Evolutionary conservation across 352 stramenopile genomes (phyloP).

Genomic region (Globisporangium mamillatum): DNA sequence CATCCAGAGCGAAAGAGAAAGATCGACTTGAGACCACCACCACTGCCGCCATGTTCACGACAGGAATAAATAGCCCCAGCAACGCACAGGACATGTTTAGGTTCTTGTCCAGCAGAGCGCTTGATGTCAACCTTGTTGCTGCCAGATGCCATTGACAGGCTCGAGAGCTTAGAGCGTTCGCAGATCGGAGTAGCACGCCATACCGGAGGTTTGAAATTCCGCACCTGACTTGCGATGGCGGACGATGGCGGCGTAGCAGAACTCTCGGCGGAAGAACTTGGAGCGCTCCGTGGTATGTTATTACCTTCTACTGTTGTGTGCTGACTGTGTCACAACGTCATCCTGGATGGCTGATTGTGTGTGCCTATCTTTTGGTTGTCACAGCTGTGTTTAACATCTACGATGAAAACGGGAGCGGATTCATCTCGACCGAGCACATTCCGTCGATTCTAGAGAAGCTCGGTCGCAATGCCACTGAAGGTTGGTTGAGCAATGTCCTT

Average conservation of each 20-base stretch:
- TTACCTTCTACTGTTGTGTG: no score
- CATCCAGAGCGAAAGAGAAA: not conserved
- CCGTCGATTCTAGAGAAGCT: constrained; percentile 76
- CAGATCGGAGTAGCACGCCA: not conserved
- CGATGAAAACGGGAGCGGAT: constrained; percentile 55
- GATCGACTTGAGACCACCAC: not conserved
- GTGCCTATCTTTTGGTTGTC: not conserved
- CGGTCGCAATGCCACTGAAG: constrained; percentile 65
- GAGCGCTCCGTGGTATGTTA: constrained; percentile 55
- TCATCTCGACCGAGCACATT: constrained; percentile 65
- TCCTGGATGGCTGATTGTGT: not conserved
- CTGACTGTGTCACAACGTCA: not conserved
- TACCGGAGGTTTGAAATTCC: not conserved
- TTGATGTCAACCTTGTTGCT: not conserved
- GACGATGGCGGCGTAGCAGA: constrained; percentile 28
- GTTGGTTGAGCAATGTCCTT: constrained; percentile 16
- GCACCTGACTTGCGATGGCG: constrained; percentile 16
- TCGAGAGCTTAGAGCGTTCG: not conserved
- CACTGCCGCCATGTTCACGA: not conserved
- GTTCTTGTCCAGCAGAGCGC: constrained; percentile 8
- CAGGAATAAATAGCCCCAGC: constrained; percentile 6
- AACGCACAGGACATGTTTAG: not conserved
- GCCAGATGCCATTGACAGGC: not conserved
- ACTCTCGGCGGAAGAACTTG: constrained; percentile 71
- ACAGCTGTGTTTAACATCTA: constrained; percentile 80